Evolutionary conservation across 345 rosid genomes (phyloP).

Genomic region (Draba incana): DNA sequence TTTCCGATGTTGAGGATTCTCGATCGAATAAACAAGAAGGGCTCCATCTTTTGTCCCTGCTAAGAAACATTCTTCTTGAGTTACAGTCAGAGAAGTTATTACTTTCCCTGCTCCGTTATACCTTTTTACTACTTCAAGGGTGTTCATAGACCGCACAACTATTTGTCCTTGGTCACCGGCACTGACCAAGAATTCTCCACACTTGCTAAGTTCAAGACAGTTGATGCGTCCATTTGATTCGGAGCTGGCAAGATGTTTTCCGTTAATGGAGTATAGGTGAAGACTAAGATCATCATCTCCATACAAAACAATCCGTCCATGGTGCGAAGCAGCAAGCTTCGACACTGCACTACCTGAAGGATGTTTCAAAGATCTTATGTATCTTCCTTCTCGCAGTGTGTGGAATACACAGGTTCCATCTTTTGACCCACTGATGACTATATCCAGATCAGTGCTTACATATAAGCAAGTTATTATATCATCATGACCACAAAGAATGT

Average conservation of each 20-base stretch:
- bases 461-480: constrained; percentile 89
- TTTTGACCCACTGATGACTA: constrained; percentile 97
- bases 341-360: constrained; percentile 86
- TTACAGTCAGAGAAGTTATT: constrained; percentile 76
- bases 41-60: constrained; percentile 95
- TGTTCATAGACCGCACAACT: constrained; percentile 87
- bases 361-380: constrained; percentile 80
- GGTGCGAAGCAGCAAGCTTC: constrained; percentile 83
- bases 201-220: constrained; percentile 81
- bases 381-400: constrained; percentile 87
- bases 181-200: constrained; percentile 90
- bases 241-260: constrained; percentile 84
- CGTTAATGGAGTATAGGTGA: constrained; percentile 87
- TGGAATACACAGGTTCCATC: constrained; percentile 96
- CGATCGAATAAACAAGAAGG: constrained; percentile 91
- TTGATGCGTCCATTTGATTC: constrained; percentile 94
- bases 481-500: constrained; percentile 93
- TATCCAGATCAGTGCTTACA: constrained; percentile 85
- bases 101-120: constrained; percentile 80
- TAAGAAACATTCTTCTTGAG: constrained; percentile 90
- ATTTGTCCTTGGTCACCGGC: constrained; percentile 98
- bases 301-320: constrained; percentile 76
- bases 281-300: constrained; percentile 92
- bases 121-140: constrained; percentile 76
- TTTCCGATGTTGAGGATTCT: constrained; percentile 74